These are phyloP conservation scores for Lentinula guzmanii DNA, from an alignment of 768 basidiomycete genomes.

Conservation along the genomic window DNA sequence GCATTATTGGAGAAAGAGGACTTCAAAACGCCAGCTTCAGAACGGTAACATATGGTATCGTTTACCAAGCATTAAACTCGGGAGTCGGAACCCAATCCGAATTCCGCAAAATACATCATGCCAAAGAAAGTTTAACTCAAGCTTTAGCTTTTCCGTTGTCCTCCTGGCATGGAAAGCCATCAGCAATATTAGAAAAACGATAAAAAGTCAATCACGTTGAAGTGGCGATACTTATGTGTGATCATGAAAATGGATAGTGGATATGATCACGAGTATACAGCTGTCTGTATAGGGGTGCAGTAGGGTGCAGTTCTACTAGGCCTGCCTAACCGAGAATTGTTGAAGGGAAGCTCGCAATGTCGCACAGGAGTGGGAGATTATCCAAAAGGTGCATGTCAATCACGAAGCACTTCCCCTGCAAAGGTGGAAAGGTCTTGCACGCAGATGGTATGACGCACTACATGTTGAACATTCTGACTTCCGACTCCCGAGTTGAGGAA, in stretches of 20 bases:
- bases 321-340: too few relatives aligned
- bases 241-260: not conserved
- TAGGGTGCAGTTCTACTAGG: too few relatives aligned
- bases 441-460: too few relatives aligned
- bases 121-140: not conserved
- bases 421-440: too few relatives aligned
- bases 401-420: not conserved
- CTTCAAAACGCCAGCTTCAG: conserved; percentile 43
- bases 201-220: not conserved
- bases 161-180: not conserved
- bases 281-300: too few relatives aligned
- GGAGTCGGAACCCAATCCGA: not conserved
- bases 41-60: not conserved
- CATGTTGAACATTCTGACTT: too few relatives aligned
- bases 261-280: not conserved
- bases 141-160: not conserved
- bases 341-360: not conserved
- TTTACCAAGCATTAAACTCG: not conserved
- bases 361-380: not conserved
- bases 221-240: not conserved
- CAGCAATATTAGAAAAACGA: not conserved
- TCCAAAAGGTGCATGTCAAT: not conserved
- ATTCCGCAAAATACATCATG: not conserved
- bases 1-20: not conserved
- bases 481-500: too few relatives aligned